These are phyloP conservation scores for Amphibolis antarctica DNA, from an alignment of 106 monocot species.

Conservation along the genomic window DNA sequence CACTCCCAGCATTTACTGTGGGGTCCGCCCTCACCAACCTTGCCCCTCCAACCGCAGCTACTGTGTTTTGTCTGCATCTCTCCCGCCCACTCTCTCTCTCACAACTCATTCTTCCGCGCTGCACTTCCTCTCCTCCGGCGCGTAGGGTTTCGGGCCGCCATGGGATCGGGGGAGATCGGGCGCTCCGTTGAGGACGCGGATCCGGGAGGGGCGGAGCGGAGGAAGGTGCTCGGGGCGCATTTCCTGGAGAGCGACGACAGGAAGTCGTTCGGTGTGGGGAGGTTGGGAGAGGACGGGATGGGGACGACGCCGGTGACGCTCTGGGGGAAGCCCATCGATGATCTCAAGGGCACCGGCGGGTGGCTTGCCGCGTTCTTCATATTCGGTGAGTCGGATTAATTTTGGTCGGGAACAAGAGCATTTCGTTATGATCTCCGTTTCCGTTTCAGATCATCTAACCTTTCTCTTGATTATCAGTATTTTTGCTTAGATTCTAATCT, in stretches of 20 bases:
- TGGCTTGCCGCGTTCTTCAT: conserved; percentile 95
- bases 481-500: too few relatives aligned
- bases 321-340: conserved; percentile 52
- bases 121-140: too few relatives aligned
- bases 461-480: too few relatives aligned
- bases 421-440: background rate
- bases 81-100: too few relatives aligned
- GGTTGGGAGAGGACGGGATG: conserved; percentile 12
- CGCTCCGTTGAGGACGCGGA: too few relatives aligned
- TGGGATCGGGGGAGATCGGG: too few relatives aligned
- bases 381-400: conserved; percentile 40
- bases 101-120: too few relatives aligned
- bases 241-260: conserved; percentile 76
- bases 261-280: conserved; percentile 9
- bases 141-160: too few relatives aligned
- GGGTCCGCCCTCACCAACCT: too few relatives aligned
- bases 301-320: conserved; percentile 82
- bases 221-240: conserved; percentile 50
- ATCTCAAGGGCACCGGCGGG: conserved; percentile 78
- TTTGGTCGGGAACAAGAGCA: background rate
- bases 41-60: too few relatives aligned
- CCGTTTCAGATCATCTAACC: background rate
- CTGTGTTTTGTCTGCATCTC: too few relatives aligned
- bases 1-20: too few relatives aligned
- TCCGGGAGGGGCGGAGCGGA: background rate